Conservation (phyloP, 2,329 filamentous ascomycete species). For the Colletotrichum limetticola region DNA sequence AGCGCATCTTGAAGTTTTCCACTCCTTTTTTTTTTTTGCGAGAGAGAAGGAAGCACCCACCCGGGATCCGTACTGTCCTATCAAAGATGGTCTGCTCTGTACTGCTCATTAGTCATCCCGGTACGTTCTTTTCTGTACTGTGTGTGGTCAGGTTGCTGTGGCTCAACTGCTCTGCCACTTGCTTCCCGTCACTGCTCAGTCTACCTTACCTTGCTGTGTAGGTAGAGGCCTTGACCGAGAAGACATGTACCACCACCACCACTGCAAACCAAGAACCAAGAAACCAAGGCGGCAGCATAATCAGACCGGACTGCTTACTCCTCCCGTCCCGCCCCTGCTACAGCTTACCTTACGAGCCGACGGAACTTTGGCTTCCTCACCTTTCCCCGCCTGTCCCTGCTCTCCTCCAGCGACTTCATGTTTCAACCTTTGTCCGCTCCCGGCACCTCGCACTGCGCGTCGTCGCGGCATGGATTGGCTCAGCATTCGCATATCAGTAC, state of each 20-base stretch:
- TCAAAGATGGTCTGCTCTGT: slow-evolving; percentile 29
- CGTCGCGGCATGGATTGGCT: neutral
- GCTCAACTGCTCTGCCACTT: neutral
- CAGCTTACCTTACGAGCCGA: neutral
- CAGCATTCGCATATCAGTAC: neutral
- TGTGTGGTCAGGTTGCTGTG: neutral
- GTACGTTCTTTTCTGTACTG: slow-evolving; percentile 11
- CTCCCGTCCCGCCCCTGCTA: neutral
- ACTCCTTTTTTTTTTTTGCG: neutral
- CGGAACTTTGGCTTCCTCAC: neutral
- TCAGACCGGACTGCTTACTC: neutral
- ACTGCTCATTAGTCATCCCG: slow-evolving; percentile 21
- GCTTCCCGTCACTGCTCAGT: neutral
- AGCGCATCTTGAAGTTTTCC: slow-evolving; percentile 1
- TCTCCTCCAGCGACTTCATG: slow-evolving; percentile 1
- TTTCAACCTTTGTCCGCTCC: slow-evolving; percentile 27
- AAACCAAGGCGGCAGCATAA: neutral
- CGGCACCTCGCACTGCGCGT: slow-evolving; percentile 15
- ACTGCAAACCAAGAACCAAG: no score
- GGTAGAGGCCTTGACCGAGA: neutral
- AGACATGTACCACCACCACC: neutral
- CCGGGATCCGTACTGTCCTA: neutral
- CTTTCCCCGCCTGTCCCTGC: slow-evolving; percentile 1
- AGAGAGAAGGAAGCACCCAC: neutral
- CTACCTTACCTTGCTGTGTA: no score